Evolutionary conservation across 2,329 filamentous ascomycete species (phyloP).

Genomic region (Lomentospora prolificans): DNA sequence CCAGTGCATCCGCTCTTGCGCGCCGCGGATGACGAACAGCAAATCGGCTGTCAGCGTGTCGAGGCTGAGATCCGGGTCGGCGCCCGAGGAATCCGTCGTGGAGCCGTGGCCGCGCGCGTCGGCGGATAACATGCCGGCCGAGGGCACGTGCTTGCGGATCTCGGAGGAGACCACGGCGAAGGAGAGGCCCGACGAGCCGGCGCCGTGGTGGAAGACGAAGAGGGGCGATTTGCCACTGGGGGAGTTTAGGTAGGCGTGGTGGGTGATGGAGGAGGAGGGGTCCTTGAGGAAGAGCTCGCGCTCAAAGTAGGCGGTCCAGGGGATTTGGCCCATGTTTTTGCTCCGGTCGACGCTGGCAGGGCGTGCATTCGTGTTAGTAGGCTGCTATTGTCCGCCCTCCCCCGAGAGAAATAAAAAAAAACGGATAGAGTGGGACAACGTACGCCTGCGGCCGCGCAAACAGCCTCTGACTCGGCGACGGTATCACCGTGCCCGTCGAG

Average conservation of each 20-base stretch:
- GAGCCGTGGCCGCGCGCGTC: conserved; percentile 84
- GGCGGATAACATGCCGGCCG: conserved; percentile 72
- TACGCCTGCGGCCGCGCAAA: conserved; percentile 65
- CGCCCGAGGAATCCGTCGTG: conserved; percentile 30
- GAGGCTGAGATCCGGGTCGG: conserved; percentile 56
- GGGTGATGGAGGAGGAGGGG: conserved; percentile 40
- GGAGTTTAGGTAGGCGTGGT: conserved; percentile 83
- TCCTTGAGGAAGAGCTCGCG: conserved; percentile 68
- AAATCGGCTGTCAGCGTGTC: conserved; percentile 66
- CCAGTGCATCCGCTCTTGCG: conserved; percentile 64
- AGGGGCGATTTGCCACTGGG: conserved; percentile 67
- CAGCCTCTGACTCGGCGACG: conserved; percentile 61
- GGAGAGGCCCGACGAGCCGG: conserved; percentile 83
- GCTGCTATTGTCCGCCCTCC: conserved; percentile 16
- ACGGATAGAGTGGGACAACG: conserved; percentile 15
- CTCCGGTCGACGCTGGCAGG: conserved; percentile 35
- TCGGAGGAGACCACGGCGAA: conserved; percentile 76
- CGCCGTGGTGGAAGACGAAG: conserved; percentile 91
- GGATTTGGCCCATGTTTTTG: conserved; percentile 52
- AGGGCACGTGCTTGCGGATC: conserved; percentile 65
- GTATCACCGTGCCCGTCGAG: conserved; percentile 84
- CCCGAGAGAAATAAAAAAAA: neutral
- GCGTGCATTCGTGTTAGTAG: too few relatives aligned
- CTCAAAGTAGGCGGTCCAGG: conserved; percentile 87
- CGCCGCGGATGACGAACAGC: conserved; percentile 56